Conservation (phyloP, 225 moss, liverwort and hornwort species). For the Physcomitrium patens region DNA sequence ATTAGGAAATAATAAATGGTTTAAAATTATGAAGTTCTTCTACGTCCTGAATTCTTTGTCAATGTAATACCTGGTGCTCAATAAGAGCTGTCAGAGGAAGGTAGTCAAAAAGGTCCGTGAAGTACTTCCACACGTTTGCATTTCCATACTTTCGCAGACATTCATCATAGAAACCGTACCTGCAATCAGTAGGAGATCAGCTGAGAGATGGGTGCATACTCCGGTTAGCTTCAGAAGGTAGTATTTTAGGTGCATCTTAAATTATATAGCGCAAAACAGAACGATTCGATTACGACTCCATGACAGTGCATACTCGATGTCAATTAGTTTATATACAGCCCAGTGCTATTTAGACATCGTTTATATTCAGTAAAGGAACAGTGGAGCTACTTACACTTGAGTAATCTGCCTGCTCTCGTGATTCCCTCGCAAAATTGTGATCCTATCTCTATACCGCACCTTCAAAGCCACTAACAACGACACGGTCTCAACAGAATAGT, state of each 20-base stretch:
- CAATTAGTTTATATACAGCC: not conserved
- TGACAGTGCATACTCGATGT: not conserved
- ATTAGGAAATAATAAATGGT: not conserved
- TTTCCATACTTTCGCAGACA: slow-evolving; percentile 99
- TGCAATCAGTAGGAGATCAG: slow-evolving; percentile 47
- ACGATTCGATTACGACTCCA: not conserved
- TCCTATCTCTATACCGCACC: slow-evolving; percentile 99
- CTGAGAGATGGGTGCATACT: slow-evolving; percentile 15
- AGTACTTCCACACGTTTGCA: slow-evolving; percentile 99
- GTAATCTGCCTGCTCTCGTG: slow-evolving; percentile 99
- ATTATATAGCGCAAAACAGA: not conserved
- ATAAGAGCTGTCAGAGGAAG: slow-evolving; percentile 96
- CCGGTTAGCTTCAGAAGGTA: not conserved
- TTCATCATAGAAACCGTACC: slow-evolving; percentile 99
- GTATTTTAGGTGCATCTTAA: not conserved
- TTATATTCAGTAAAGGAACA: not conserved
- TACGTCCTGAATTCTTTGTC: not conserved
- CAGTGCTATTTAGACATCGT: not conserved
- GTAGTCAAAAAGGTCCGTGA: slow-evolving; percentile 97
- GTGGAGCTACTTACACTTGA: slow-evolving; percentile 84
- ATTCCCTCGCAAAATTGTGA: slow-evolving; percentile 98
- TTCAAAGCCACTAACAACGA: slow-evolving; percentile 98
- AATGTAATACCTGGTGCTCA: slow-evolving; percentile 84
- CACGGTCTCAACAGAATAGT: slow-evolving; percentile 98
- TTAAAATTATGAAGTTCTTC: not conserved